A percentile compares a stretch with the other conserved stretches of the same genome.
phyloP scores from a whole-genome alignment of 2,329 filamentous ascomycete genomes.

The Geoglossum cookeanum region DNA sequence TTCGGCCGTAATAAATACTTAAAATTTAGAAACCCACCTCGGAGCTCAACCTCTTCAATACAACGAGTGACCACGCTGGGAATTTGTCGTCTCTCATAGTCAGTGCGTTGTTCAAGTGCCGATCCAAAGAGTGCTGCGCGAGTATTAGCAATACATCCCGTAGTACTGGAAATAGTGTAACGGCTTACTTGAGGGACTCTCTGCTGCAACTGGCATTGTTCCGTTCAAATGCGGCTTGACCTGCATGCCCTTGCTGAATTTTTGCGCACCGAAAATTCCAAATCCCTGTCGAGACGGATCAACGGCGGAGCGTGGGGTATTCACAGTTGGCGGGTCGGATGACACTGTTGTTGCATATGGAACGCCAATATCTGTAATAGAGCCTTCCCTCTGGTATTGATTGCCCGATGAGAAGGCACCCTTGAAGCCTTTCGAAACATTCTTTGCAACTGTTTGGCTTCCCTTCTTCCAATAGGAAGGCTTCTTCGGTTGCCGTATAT shows the following conservation, averaged over 20 bases:
- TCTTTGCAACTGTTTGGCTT: conserved; percentile 81
- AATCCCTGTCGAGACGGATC: conserved; percentile 36
- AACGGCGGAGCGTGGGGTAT: neutral
- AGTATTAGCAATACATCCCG: neutral
- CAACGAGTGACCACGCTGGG: conserved; percentile 82
- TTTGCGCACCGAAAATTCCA: conserved; percentile 45
- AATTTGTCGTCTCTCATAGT: conserved; percentile 75
- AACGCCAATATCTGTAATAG: conserved; percentile 40
- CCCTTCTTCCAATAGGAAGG: conserved; percentile 95
- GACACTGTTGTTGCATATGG: conserved; percentile 54
- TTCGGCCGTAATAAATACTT: neutral
- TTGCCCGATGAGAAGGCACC: conserved; percentile 65
- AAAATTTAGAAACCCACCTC: conserved; percentile 32
- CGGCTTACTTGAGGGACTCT: conserved; percentile 21
- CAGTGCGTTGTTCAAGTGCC: conserved; percentile 67
- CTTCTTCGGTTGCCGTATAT: conserved; percentile 82
- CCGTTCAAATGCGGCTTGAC: conserved; percentile 24
- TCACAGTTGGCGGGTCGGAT: conserved; percentile 11
- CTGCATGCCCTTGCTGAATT: conserved; percentile 15
- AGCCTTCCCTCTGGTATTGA: conserved; percentile 30
- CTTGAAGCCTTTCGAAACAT: conserved; percentile 84
- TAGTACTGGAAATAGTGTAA: neutral
- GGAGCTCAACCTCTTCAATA: conserved; percentile 87
- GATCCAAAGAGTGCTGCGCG: conserved; percentile 58
- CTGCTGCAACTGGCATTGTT: conserved; percentile 21